Conservation (phyloP, 2,329 filamentous ascomycete species). For the Penicillium sclerotigenum region DNA sequence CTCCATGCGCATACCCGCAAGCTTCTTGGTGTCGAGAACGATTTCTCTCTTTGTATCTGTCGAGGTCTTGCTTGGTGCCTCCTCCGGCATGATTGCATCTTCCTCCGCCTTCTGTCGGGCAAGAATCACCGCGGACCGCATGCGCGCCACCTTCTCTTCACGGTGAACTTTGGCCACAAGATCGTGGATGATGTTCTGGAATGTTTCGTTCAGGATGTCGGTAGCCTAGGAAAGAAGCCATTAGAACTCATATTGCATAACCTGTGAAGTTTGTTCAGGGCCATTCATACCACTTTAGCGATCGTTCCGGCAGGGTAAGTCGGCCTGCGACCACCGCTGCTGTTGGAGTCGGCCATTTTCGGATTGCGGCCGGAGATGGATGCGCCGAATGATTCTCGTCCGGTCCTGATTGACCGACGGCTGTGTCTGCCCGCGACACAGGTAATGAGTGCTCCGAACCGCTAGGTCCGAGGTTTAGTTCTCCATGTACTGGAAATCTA, state of each 20-base stretch:
- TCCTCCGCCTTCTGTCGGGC: slow-evolving; percentile 45
- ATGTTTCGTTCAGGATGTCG: slow-evolving; percentile 55
- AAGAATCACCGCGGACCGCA: slow-evolving; percentile 50
- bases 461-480: slow-evolving; percentile 21
- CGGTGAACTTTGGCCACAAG: slow-evolving; percentile 58
- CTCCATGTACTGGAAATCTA: slow-evolving; percentile 27
- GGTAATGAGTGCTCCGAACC: slow-evolving; percentile 20
- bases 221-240: slow-evolving; percentile 5
- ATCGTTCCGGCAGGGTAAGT: slow-evolving; percentile 38
- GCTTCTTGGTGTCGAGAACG: slow-evolving; percentile 36
- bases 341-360: slow-evolving; percentile 35
- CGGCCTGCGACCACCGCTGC: slow-evolving; percentile 25
- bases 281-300: slow-evolving; percentile 39
- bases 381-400: slow-evolving; percentile 8
- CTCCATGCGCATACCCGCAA: slow-evolving; percentile 42
- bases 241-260: background rate
- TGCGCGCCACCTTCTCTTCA: slow-evolving; percentile 59
- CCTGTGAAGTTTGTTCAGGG: background rate
- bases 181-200: slow-evolving; percentile 60
- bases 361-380: slow-evolving; percentile 13
- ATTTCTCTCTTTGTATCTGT: slow-evolving; percentile 32
- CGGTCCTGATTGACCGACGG: slow-evolving; percentile 17
- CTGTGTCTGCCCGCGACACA: slow-evolving; percentile 25
- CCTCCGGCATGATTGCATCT: slow-evolving; percentile 32
- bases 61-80: slow-evolving; percentile 32